phyloP scores from a whole-genome alignment of 495 filamentous ascomycete genomes.

The Acidiella bohemica region DNA sequence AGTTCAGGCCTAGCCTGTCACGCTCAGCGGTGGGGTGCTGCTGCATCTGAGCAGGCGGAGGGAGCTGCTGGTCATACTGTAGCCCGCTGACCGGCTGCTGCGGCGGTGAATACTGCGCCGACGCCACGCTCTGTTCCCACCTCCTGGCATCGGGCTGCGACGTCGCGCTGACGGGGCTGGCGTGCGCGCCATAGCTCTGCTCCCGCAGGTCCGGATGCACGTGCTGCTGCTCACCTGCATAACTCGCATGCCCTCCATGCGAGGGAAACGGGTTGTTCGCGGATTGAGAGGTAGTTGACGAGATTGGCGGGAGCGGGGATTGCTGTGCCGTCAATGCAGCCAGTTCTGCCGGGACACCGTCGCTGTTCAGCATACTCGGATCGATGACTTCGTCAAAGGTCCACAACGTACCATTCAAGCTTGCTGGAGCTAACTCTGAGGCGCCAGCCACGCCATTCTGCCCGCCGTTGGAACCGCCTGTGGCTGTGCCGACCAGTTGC shows the following conservation, averaged over 20 bases:
- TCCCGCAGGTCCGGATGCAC: slow-evolving; percentile 11
- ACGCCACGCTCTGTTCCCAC: background rate
- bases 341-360: slow-evolving; percentile 16
- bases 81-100: background rate
- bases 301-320: slow-evolving; percentile 9
- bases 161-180: slow-evolving; percentile 1
- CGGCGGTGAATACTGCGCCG: background rate
- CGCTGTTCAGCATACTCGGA: slow-evolving; percentile 6
- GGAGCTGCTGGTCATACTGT: slow-evolving; percentile 1
- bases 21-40: slow-evolving; percentile 3
- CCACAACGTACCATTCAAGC: slow-evolving; percentile 18
- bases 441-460: background rate
- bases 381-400: slow-evolving; percentile 12
- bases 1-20: slow-evolving; percentile 50
- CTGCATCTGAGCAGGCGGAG: slow-evolving; percentile 1
- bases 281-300: background rate
- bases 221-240: slow-evolving; percentile 1
- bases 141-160: background rate
- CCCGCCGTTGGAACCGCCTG: background rate
- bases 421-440: slow-evolving; percentile 1
- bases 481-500: background rate
- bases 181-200: background rate
- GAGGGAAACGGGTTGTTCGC: background rate
- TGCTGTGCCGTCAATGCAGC: slow-evolving; percentile 19
- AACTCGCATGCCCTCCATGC: slow-evolving; percentile 1